Evolutionary conservation across 2,329 filamentous ascomycete species (phyloP).

Genomic region (Paecilomyces formosus): DNA sequence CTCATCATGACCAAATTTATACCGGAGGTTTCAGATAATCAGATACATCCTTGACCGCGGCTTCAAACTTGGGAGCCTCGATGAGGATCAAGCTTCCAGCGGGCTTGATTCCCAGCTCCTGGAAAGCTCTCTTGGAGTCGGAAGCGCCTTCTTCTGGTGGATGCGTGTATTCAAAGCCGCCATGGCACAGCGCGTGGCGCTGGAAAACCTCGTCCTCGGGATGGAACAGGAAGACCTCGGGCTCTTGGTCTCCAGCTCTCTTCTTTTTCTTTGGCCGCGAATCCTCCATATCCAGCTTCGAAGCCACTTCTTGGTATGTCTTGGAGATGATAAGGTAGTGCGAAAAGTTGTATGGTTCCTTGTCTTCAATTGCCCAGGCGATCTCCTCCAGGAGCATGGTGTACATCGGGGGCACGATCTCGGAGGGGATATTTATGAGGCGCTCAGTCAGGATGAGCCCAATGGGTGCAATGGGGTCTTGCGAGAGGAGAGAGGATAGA

Average conservation of each 20-base stretch:
- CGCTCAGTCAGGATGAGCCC: constrained; percentile 87
- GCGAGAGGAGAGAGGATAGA: constrained; percentile 52
- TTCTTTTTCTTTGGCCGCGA: constrained; percentile 61
- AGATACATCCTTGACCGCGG: constrained; percentile 65
- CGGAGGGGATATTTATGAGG: constrained; percentile 92
- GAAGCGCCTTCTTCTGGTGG: constrained; percentile 68
- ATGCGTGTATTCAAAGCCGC: constrained; percentile 70
- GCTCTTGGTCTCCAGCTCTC: constrained; percentile 35
- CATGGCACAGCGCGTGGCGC: constrained; percentile 62
- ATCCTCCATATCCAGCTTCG: constrained; percentile 64
- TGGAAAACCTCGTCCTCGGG: constrained; percentile 89
- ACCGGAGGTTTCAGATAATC: constrained; percentile 59
- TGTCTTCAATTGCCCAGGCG: constrained; percentile 76
- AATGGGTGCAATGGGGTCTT: constrained; percentile 52
- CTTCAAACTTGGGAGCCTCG: constrained; percentile 68
- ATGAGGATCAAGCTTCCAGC: constrained; percentile 81
- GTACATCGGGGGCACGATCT: constrained; percentile 91
- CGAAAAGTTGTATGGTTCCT: constrained; percentile 85
- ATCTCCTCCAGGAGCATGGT: constrained; percentile 90
- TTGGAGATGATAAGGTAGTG: constrained; percentile 91
- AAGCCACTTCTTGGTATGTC: constrained; percentile 84
- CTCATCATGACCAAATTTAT: constrained; percentile 18
- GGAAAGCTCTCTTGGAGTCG: constrained; percentile 90
- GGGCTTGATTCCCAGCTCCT: constrained; percentile 82
- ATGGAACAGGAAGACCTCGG: constrained; percentile 80